phyloP scores from a whole-genome alignment of 441 rosid species.

The Cnidoscolus chayamansa region DNA sequence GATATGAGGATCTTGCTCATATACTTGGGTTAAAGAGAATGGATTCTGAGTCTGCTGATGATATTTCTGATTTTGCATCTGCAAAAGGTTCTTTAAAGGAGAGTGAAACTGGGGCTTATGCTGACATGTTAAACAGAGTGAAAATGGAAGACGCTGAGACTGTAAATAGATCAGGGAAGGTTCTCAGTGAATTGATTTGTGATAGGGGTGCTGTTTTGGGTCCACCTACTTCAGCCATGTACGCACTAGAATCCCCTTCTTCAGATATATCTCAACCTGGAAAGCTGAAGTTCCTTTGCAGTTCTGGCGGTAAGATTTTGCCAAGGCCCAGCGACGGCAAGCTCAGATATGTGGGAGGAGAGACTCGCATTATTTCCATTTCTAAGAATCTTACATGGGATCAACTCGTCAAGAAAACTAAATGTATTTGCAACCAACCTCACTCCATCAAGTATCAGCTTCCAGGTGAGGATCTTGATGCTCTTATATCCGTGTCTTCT shows the following conservation, averaged over 20 bases:
- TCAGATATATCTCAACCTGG: constrained; percentile 34
- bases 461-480: constrained; percentile 82
- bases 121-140: constrained; percentile 36
- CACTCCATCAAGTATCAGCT: constrained; percentile 68
- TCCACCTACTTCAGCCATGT: constrained; percentile 27
- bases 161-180: constrained; percentile 36
- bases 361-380: constrained; percentile 60
- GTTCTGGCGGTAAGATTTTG: constrained; percentile 74
- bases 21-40: constrained; percentile 55
- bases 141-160: constrained; percentile 37
- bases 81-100: constrained; percentile 36
- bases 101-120: constrained; percentile 38
- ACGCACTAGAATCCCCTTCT: constrained; percentile 31
- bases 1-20: constrained; percentile 43
- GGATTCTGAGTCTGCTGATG: constrained; percentile 52
- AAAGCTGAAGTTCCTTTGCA: constrained; percentile 64
- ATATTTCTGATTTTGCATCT: constrained; percentile 43
- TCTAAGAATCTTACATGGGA: constrained; percentile 52
- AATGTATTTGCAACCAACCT: constrained; percentile 50
- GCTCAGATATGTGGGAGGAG: constrained; percentile 89
- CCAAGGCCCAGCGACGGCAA: constrained; percentile 85
- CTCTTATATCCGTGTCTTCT: constrained; percentile 69
- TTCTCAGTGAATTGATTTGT: constrained; percentile 42
- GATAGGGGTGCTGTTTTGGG: constrained; percentile 33
- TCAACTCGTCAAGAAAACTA: constrained; percentile 54